Evolutionary conservation across 306 rosid genomes (phyloP), one percentile per base, ranked within the genome.

Genomic region (Gleditsia sinensis): DNA sequence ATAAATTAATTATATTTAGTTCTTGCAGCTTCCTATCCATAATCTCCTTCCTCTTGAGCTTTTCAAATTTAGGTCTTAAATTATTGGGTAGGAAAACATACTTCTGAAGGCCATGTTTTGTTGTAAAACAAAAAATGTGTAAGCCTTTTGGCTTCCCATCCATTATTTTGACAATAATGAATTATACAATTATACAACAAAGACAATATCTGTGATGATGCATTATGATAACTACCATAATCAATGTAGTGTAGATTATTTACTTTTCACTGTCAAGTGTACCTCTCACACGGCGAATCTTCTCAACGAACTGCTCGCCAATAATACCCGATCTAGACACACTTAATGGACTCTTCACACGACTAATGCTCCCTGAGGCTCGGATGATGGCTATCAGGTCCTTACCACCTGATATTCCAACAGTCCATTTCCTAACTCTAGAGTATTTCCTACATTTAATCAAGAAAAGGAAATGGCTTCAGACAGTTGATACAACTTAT

Each of bases 331-430:
- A 87, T 63, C 93, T 71, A 59, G 97, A 83, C 25, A 32, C 37
- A 82, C 87, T 90, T 43, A 86, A 70, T 57, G 86, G 86, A 75
- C 91, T 55, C 74, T 70, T 75, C 25, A 85, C 91, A 65, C 97
- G 93, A 64, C 93, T 94, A 71, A 94, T 94, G 76, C 90, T 91
- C 70, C 98, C 97, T 6, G 96, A 92, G 46, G 96, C 98, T 85
- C 98, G 88, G 54, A 94, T 87, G 25, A 94, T 78, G 67, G 98
- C 98, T 75, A 94, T 88, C 80, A 71, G 78, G 62, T 91, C 93
- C 78, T 85, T 85, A 66, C 96, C 91, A 34, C 97, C 88, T 67
- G 92, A 71, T 74, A 94, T 85, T 63, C 96, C 93, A 70, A 94
- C 84, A 46, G 96, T 94, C 90, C 84, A 90, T 81, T 82, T 88